A percentile compares a stretch with the other conserved stretches of the same genome.
Evolutionary conservation across 495 filamentous ascomycete species (phyloP).

Genomic region (Margaritispora aquatica): DNA sequence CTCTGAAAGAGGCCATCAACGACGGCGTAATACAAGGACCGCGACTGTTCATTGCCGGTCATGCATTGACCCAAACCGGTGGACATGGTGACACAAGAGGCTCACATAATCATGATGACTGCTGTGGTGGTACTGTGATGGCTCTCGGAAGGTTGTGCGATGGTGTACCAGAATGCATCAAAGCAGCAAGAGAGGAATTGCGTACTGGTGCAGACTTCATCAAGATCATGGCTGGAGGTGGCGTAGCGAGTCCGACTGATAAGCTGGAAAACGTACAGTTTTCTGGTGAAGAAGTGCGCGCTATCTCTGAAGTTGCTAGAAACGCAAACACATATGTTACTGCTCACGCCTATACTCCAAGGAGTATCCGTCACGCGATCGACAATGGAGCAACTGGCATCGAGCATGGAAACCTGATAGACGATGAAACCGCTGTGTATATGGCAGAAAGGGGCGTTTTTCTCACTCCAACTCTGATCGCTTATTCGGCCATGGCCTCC

Average conservation of each 20-base stretch:
- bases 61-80: constrained; percentile 43
- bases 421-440: constrained; percentile 39
- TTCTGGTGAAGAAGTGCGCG: constrained; percentile 43
- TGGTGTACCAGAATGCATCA: constrained; percentile 44
- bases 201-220: constrained; percentile 47
- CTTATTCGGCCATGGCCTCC: constrained; percentile 42
- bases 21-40: constrained; percentile 43
- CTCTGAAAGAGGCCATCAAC: constrained; percentile 44
- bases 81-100: constrained; percentile 45
- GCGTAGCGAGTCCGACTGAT: constrained; percentile 47
- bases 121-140: constrained; percentile 35
- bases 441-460: constrained; percentile 40
- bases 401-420: constrained; percentile 51
- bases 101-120: constrained; percentile 31
- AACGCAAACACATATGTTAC: constrained; percentile 47
- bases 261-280: constrained; percentile 44
- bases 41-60: constrained; percentile 32
- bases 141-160: constrained; percentile 38
- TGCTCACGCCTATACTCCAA: constrained; percentile 46
- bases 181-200: constrained; percentile 43
- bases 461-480: constrained; percentile 47
- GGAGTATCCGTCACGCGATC: constrained; percentile 45
- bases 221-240: constrained; percentile 52
- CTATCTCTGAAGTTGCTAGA: constrained; percentile 39
- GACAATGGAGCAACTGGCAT: constrained; percentile 49